Evolutionary conservation across 2,329 filamentous ascomycete genomes (phyloP).

Genomic region (Cytospora piceae): DNA sequence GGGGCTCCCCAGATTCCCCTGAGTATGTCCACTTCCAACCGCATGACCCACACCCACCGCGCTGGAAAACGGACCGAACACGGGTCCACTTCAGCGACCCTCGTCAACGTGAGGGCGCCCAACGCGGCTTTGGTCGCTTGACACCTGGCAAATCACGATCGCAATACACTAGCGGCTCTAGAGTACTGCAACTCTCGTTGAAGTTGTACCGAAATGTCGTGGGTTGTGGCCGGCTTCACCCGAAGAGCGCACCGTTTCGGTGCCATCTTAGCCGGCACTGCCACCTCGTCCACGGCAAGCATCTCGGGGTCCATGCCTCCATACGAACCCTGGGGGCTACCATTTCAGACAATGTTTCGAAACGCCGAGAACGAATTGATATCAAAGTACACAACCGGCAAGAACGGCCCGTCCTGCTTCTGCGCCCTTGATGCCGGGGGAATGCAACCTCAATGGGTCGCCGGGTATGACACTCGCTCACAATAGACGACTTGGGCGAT

Average conservation of each 20-base stretch:
- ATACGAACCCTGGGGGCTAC: neutral
- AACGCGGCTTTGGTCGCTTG: conserved; percentile 20
- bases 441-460: neutral
- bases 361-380: neutral
- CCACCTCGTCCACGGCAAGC: conserved; percentile 4
- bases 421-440: neutral
- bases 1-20: conserved; percentile 24
- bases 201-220: conserved; percentile 14
- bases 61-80: conserved; percentile 28
- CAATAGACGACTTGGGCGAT: neutral
- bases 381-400: neutral
- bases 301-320: conserved; percentile 4
- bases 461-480: conserved; percentile 1
- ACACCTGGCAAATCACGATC: conserved; percentile 8
- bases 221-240: conserved; percentile 23
- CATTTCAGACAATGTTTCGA: neutral
- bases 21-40: conserved; percentile 19
- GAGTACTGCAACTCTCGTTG: neutral
- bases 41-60: conserved; percentile 27
- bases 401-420: neutral
- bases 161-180: conserved; percentile 11
- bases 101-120: conserved; percentile 19
- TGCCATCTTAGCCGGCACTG: conserved; percentile 10
- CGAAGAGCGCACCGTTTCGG: conserved; percentile 18
- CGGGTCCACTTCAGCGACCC: conserved; percentile 15